phyloP scores from a whole-genome alignment of 2,329 filamentous ascomycete species.

The Spiromastix sp. region DNA sequence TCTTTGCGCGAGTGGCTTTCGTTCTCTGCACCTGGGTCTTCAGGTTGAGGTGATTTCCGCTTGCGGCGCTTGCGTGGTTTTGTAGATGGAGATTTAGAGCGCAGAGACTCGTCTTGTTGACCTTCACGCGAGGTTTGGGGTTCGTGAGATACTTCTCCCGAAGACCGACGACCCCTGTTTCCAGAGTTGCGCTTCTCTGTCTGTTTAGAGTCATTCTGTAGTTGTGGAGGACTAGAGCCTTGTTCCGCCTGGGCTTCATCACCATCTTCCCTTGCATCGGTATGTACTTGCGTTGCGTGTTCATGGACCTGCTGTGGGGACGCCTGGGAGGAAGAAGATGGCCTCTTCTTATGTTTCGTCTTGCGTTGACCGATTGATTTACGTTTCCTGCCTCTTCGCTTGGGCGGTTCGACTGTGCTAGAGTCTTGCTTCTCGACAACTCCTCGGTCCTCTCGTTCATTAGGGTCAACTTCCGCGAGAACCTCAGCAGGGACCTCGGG shows the following conservation, averaged over 20 bases:
- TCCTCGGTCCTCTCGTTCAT: background rate
- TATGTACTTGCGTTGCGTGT: too few relatives aligned
- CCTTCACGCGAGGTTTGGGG: too few relatives aligned
- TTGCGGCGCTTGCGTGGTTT: constrained; percentile 1
- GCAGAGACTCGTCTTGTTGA: background rate
- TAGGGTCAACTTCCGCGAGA: background rate
- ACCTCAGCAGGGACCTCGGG: constrained; percentile 1
- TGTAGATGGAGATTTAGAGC: background rate
- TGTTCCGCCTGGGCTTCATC: background rate
- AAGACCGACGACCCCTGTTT: too few relatives aligned
- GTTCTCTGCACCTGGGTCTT: background rate
- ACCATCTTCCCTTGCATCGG: background rate
- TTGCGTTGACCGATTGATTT: constrained; percentile 1
- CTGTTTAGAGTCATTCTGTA: background rate
- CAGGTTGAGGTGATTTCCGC: constrained; percentile 1
- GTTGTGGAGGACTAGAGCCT: too few relatives aligned
- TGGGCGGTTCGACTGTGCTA: background rate
- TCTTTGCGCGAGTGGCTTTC: constrained; percentile 18
- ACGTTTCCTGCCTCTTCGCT: constrained; percentile 3
- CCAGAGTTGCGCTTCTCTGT: too few relatives aligned
- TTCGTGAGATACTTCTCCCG: too few relatives aligned
- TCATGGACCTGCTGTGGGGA: too few relatives aligned
- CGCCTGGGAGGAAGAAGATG: too few relatives aligned
- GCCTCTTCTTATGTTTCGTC: background rate
- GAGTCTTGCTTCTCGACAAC: background rate